Evolutionary conservation across 306 rosid species (phyloP).

Genomic region (Cucurbita ficifolia): DNA sequence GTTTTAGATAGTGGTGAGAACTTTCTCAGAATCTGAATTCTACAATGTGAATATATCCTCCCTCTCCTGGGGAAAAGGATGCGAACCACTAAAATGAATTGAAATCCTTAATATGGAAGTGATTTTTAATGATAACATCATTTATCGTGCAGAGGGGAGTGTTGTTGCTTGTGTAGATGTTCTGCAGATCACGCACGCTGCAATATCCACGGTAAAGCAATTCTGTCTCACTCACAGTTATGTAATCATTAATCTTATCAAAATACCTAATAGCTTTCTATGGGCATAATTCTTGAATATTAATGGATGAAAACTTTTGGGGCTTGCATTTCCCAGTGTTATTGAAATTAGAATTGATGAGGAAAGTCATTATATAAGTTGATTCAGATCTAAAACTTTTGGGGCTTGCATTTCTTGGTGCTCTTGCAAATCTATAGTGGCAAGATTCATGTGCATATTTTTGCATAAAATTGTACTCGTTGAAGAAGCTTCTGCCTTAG

Average conservation of each 20-base stretch:
- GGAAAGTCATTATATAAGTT: not conserved
- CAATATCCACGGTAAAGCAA: constrained; percentile 66
- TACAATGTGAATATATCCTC: constrained; percentile 6
- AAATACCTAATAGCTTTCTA: not conserved
- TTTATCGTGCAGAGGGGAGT: constrained; percentile 49
- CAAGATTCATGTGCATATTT: not conserved
- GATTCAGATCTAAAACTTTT: not conserved
- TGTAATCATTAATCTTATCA: not conserved
- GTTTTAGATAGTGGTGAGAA: constrained; percentile 65
- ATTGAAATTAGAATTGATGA: not conserved
- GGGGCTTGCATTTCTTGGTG: not conserved
- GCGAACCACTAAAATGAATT: not conserved
- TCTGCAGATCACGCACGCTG: constrained; percentile 82
- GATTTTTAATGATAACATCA: not conserved
- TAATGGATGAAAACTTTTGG: not conserved
- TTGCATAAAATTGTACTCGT: not conserved
- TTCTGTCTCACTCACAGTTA: not conserved
- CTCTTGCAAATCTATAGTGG: not conserved
- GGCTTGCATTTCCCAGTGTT: not conserved
- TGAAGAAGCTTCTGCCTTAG: not conserved
- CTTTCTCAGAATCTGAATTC: not conserved
- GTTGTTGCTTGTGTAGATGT: constrained; percentile 79
- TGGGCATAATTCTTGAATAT: not conserved
- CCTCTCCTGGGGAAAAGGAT: not conserved
- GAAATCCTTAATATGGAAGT: not conserved